Conservation (phyloP, 2,329 filamentous ascomycete genomes). For the Pseudocercospora fijiensis region DNA sequence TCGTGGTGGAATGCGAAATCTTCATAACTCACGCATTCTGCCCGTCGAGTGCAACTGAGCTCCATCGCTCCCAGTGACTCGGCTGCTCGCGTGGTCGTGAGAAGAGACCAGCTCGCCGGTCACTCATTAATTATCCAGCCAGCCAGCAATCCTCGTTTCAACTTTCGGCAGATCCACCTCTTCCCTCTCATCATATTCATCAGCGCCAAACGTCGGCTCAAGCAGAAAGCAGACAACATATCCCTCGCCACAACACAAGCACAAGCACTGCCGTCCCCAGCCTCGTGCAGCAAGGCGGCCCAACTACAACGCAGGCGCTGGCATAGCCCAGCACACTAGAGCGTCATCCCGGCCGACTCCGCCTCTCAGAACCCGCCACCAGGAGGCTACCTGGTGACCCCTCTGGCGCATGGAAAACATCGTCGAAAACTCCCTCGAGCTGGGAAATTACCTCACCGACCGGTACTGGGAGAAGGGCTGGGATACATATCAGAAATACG, state of each 20-base stretch:
- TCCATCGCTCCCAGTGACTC: slow-evolving; percentile 3
- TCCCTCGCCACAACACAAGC: background rate
- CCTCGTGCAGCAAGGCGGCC: slow-evolving; percentile 15
- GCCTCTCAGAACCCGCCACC: slow-evolving; percentile 17
- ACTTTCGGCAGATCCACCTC: background rate
- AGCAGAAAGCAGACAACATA: background rate
- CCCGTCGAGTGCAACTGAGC: background rate
- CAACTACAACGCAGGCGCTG: background rate
- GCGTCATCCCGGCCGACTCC: slow-evolving; percentile 12
- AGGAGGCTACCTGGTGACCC: background rate
- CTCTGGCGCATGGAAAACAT: slow-evolving; percentile 23
- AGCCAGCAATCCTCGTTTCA: background rate
- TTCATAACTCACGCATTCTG: background rate
- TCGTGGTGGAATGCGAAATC: background rate
- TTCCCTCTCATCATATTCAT: background rate
- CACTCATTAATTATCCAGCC: background rate
- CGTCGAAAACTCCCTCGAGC: slow-evolving; percentile 32
- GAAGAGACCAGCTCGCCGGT: slow-evolving; percentile 3
- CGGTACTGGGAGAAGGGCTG: slow-evolving; percentile 33
- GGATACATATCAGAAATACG: slow-evolving; percentile 24
- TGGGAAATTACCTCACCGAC: slow-evolving; percentile 28
- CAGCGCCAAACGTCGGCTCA: slow-evolving; percentile 5
- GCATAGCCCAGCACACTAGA: slow-evolving; percentile 1
- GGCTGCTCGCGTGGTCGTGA: slow-evolving; percentile 9
- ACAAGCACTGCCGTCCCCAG: slow-evolving; percentile 6